Percentiles rank a stretch among this genome's conserved stretches.
These are phyloP conservation scores for Hevea brasiliensis DNA, from an alignment of 345 rosid genomes.

Conservation along the genomic window DNA sequence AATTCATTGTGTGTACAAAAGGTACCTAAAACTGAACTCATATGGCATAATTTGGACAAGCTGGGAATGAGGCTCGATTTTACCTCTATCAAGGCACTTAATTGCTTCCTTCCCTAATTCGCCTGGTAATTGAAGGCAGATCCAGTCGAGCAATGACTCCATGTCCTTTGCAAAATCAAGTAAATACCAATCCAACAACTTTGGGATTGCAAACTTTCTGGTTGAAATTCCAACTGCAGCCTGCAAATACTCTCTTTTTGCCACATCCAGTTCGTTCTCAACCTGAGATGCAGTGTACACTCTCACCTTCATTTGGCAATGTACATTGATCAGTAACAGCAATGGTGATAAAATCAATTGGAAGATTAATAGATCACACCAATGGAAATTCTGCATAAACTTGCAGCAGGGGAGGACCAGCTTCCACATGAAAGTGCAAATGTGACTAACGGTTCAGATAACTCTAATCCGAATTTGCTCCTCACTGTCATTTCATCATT, in stretches of 20 bases:
- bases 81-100: constrained; percentile 58
- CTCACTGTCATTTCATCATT: constrained; percentile 61
- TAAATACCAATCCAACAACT: constrained; percentile 76
- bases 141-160: constrained; percentile 82
- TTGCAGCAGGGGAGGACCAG: constrained; percentile 96
- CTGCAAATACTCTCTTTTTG: constrained; percentile 74
- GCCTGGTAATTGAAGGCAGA: constrained; percentile 80
- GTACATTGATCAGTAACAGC: constrained; percentile 24
- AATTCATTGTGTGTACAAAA: constrained; percentile 42
- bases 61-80: constrained; percentile 41
- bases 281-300: constrained; percentile 67
- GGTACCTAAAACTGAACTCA: constrained; percentile 76
- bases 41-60: constrained; percentile 62
- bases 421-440: constrained; percentile 90
- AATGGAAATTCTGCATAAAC: constrained; percentile 23
- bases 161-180: constrained; percentile 83
- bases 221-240: constrained; percentile 67
- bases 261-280: constrained; percentile 61
- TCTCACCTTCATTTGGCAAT: constrained; percentile 51
- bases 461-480: constrained; percentile 63
- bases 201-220: constrained; percentile 59
- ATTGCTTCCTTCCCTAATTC: constrained; percentile 68
- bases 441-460: constrained; percentile 79
- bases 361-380: not conserved
- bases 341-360: not conserved